A percentile compares a stretch with the other conserved stretches of the same genome.
Conservation (phyloP, 2,329 filamentous ascomycete genomes). For the Hirsutella minnesotensis region DNA sequence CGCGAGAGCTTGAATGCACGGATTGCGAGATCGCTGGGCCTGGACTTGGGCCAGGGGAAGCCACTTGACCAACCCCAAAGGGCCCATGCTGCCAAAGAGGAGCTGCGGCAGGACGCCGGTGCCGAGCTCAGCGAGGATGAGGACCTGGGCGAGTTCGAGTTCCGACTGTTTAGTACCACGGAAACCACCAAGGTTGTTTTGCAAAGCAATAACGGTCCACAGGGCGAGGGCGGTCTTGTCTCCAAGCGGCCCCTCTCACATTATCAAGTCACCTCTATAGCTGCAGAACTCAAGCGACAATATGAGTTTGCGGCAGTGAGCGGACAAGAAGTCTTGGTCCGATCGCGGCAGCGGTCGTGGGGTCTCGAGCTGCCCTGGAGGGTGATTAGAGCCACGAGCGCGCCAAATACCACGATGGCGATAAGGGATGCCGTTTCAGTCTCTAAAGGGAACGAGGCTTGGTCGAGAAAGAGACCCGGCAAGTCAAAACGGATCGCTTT, state of each 20-base stretch:
- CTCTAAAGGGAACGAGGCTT: conserved; percentile 5
- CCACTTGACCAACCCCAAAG: not conserved
- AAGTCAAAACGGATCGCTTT: conserved; percentile 47
- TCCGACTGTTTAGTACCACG: conserved; percentile 43
- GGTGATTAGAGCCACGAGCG: conserved; percentile 32
- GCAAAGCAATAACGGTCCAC: conserved; percentile 25
- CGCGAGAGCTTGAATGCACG: conserved; percentile 34
- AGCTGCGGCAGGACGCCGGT: not conserved
- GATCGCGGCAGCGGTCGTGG: conserved; percentile 36
- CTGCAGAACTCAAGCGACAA: conserved; percentile 22
- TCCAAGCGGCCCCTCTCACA: conserved; percentile 29
- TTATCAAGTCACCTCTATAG: conserved; percentile 32
- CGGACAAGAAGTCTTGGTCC: conserved; percentile 35
- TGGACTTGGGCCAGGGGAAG: conserved; percentile 16
- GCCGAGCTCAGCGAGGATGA: conserved; percentile 13
- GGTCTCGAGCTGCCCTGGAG: conserved; percentile 50
- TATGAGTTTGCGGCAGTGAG: conserved; percentile 37
- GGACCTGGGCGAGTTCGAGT: conserved; percentile 35
- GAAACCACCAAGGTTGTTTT: conserved; percentile 38
- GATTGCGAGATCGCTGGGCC: conserved; percentile 32
- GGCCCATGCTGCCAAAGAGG: not conserved
- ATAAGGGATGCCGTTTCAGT: not conserved
- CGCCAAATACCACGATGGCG: conserved; percentile 10
- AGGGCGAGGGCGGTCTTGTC: conserved; percentile 23
- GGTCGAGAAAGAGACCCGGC: conserved; percentile 34